Evolutionary conservation across 768 basidiomycete species (phyloP), one percentile per base, ranked within the genome.

Genomic region (Hemileccinum impolitum): DNA sequence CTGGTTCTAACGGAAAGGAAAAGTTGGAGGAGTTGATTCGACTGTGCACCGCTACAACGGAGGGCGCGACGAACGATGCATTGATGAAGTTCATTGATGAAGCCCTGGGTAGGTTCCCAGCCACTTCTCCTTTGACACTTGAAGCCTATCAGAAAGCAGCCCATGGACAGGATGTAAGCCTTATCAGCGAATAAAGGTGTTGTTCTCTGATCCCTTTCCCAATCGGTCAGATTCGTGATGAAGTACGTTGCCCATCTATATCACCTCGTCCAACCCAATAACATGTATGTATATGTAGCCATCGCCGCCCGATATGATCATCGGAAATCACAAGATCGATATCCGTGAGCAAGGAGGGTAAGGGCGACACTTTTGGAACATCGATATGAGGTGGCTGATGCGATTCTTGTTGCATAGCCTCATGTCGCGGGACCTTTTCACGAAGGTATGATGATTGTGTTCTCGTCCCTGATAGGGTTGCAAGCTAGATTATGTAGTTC

Each of bases 31-130:
- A 76, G 30, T 71, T 84, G 26, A 65, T 74, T 1, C 55, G 51
- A 15, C 56, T 79, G 25, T 64, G 67, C 26, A 48, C 54, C 23
- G 57, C 61, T n/a, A 44, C 52, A 15, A 60, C 60, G 6, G 51
- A 59, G 5, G 60, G 68, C 31, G 61, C 56, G 13, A 43, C 46
- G 14, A 49, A 47, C 5, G 66, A 67, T 44, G 40, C 37, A n/a
- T 52, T 80, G 28, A 70, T 77, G 70, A 58, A 26, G 6, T 76
- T 75, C 54, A 68, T 80, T 17, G 66, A 70, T 48, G 73, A 75
- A 50, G 81, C 80, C 13, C 64, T 83, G 41, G 60, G 75, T 74
- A 52, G 57, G 72, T 70, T 21, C 18, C 41, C 12, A n/a, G 9
- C 14, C 13, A 34, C n/a, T 19, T 39, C 43, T 6, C 28, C 28